Conservation (phyloP, 1,284 basidiomycete species). For the Marasmius tenuissimus region DNA sequence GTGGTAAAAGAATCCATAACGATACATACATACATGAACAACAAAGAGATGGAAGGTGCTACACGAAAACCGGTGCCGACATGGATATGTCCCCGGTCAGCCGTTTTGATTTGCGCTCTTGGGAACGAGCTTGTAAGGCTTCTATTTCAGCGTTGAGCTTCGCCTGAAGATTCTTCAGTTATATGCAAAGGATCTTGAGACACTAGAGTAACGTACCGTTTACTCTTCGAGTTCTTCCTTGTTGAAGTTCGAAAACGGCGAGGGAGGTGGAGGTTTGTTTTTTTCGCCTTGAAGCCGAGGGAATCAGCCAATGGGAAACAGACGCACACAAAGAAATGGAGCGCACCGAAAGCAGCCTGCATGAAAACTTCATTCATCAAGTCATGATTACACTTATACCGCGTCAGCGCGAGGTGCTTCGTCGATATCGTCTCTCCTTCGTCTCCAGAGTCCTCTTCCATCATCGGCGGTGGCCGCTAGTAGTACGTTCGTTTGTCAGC, state of each 20-base stretch:
- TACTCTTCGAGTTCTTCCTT: conserved; percentile 58
- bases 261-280: conserved; percentile 33
- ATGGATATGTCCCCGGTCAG: not conserved
- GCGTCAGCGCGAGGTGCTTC: conserved; percentile 64
- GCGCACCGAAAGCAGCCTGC: conserved; percentile 64
- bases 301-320: conserved; percentile 2
- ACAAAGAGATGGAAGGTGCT: not conserved
- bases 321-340: conserved; percentile 3
- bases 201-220: conserved; percentile 39
- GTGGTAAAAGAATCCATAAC: not conserved
- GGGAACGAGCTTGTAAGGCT: conserved; percentile 37
- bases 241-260: conserved; percentile 62
- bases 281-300: conserved; percentile 42
- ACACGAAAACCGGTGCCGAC: not conserved
- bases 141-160: conserved; percentile 52
- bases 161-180: conserved; percentile 28
- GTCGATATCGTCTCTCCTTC: conserved; percentile 72
- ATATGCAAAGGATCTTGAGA: not conserved
- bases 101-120: conserved; percentile 23
- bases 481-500: not conserved
- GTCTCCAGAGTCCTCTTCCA: conserved; percentile 71
- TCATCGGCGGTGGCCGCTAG: conserved; percentile 37
- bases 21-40: not conserved
- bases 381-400: conserved; percentile 79
- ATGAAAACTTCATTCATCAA: conserved; percentile 79